A percentile compares a stretch with the other conserved stretches of the same genome.
Evolutionary conservation across 441 rosid genomes (phyloP).

Genomic region (Gossypium schwendimanii): DNA sequence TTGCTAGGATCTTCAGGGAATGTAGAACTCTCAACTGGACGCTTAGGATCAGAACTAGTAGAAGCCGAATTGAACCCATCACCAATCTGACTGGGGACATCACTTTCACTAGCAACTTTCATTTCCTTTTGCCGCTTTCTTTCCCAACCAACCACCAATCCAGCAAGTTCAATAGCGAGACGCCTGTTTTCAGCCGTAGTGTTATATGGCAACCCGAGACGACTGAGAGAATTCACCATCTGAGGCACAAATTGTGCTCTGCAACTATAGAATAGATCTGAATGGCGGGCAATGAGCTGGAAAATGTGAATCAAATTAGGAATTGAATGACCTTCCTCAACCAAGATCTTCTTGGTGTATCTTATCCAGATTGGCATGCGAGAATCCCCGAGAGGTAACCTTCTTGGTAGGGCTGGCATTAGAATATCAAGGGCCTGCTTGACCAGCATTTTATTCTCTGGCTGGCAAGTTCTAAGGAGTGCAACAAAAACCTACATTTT

Average conservation of each 20-base stretch:
- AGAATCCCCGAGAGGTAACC: constrained; percentile 93
- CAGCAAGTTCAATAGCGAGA: constrained; percentile 98
- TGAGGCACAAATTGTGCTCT: constrained; percentile 99
- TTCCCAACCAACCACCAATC: constrained; percentile 98
- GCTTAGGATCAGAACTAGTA: constrained; percentile 54
- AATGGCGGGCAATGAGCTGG: constrained; percentile 93
- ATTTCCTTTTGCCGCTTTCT: constrained; percentile 84
- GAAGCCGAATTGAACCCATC: constrained; percentile 53
- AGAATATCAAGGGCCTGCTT: constrained; percentile 98
- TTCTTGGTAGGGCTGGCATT: constrained; percentile 95
- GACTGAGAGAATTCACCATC: constrained; percentile 99
- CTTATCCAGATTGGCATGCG: constrained; percentile 99
- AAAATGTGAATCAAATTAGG: constrained; percentile 97
- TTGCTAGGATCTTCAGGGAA: constrained; percentile 74
- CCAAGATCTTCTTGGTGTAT: constrained; percentile 91
- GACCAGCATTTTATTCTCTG: constrained; percentile 92
- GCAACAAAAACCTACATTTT: constrained; percentile 93
- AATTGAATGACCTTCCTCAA: constrained; percentile 96
- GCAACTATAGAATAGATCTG: constrained; percentile 92
- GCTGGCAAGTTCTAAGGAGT: constrained; percentile 94
- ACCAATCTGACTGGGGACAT: constrained; percentile 40
- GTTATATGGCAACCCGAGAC: constrained; percentile 92
- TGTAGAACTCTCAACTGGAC: constrained; percentile 59
- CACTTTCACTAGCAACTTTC: constrained; percentile 54
- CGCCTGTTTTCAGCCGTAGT: constrained; percentile 91